Evolutionary conservation across 805 yeast species (phyloP), one percentile per base, ranked within the genome.

Genomic region (Torulaspora microellipsoides): DNA sequence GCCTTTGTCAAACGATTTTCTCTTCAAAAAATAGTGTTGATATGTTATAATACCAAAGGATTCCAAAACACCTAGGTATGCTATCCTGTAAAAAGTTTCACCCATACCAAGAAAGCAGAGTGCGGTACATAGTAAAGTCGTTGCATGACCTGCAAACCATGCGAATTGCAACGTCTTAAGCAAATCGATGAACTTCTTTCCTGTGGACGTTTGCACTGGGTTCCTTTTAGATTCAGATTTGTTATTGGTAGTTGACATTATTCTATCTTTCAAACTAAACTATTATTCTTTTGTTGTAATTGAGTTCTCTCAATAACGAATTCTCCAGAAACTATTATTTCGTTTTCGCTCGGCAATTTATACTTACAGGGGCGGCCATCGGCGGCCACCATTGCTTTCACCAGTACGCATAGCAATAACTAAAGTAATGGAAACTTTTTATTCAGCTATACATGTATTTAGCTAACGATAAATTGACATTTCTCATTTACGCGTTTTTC

Each of bases 21-120:
- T 59, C 36, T 52, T 43, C 46, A 52, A 33, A 55, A 64, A 53
- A 55, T 70, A 71, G 38, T 76, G 72, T 64, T 89, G 90, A 62
- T 71, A 80, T 27, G 84, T 65, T 46, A 88, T 84, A 48, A 90
- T 77, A 20, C 86, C 86, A 62, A 87, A 88, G 15, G 95, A 80
- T 50, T 74, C 77, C 31, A 85, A 60, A 8, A 83, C 83, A 8
- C 89, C 84, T 8, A 83, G 33, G 48, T 79, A 80, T 1, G 83
- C 73, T 43, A 75, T 54, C 39, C 77, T 72, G 68, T 86, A 86
- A 69, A 82, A 73, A 42, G 68, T 49, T 10, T 53, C 42, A 36
- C 72, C 70, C 51, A 72, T 59, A n/a, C 58, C 40, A 29, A 68
- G 39, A 25, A 66, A 51, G 50, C 71, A 79, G 38, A 70, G 49